A percentile compares a stretch with the other conserved stretches of the same genome.
phyloP scores from a whole-genome alignment of 306 rosid species.

The Prunus kanzakura region DNA sequence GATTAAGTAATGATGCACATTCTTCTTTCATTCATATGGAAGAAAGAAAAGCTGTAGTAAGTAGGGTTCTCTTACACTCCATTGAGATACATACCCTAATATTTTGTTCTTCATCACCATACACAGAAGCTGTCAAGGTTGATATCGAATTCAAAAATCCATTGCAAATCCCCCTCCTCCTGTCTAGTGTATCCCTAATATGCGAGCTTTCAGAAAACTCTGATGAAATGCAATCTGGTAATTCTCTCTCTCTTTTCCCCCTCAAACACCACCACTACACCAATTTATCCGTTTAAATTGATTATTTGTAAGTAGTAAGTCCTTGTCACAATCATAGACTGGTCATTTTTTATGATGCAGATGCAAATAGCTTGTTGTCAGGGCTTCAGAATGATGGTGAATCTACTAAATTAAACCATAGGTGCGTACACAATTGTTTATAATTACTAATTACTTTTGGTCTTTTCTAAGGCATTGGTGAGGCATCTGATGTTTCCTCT shows the following conservation, averaged over 20 bases:
- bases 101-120: constrained; percentile 24
- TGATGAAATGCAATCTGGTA: constrained; percentile 53
- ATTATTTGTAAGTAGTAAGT: neutral
- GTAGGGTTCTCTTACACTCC: neutral
- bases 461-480: neutral
- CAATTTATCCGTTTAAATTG: constrained; percentile 19
- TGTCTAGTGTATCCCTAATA: constrained; percentile 68
- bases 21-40: neutral
- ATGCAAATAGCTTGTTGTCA: constrained; percentile 35
- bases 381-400: constrained; percentile 36
- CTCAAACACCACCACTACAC: neutral
- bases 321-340: constrained; percentile 20
- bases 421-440: constrained; percentile 30
- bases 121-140: constrained; percentile 83
- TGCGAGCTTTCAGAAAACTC: constrained; percentile 64
- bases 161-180: constrained; percentile 70
- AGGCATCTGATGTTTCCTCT: neutral
- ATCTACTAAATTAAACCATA: constrained; percentile 23
- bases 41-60: neutral
- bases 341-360: constrained; percentile 45
- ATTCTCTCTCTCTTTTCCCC: constrained; percentile 9
- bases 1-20: neutral
- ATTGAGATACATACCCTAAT: neutral
- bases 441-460: neutral
- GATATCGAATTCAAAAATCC: constrained; percentile 83